Evolutionary conservation across 2,329 filamentous ascomycete genomes (phyloP), one percentile per base, ranked within the genome.

Genomic region (Ascochyta fabae): DNA sequence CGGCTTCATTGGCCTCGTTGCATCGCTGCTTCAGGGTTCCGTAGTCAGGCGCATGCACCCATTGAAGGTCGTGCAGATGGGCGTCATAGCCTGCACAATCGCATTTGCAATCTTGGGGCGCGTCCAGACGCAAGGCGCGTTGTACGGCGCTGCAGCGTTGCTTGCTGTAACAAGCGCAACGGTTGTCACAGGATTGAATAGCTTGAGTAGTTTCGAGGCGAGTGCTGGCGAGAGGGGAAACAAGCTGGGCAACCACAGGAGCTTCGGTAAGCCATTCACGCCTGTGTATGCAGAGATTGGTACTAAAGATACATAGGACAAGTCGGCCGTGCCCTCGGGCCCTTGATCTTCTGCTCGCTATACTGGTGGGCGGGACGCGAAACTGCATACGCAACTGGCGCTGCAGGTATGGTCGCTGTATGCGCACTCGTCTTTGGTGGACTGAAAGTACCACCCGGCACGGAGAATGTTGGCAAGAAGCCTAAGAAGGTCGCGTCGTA

Each of bases 321-420:
- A 80, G 84, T 93, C 4, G 95, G 95, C 3, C 84, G 95, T 31
- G 92, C 93, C 0, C 75, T 96, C 10, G 95, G 95, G 0, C 95
- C 95, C 0, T 75, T 99, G 4, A 78, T 96, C 33, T 99, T 99
- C 73, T 98, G 95, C 59, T 92, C 91, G 44, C 81, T 99, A 52
- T 99, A 99, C 79, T 99, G 95, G 95, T 99, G 95, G 95, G 93
- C 92, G 6, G 95, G 95, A 0, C 83, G 95, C 42, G 89, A 96
- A 71, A 83, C 87, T 10, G 95, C 95, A 2, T 99, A 98, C 75
- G 82, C 81, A 1, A 83, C 92, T 66, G 95, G 95, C 4, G 90
- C 91, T 0, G 81, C 85, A 12, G 92, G 92, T 5, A 96, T 98
- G 80, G 76, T 90, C 5, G 85, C 81, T 1, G 93, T 98, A 10